These are phyloP conservation scores for Pseudoscleropodium purum DNA, from an alignment of 225 moss, liverwort and hornwort genomes.

Conservation along the genomic window DNA sequence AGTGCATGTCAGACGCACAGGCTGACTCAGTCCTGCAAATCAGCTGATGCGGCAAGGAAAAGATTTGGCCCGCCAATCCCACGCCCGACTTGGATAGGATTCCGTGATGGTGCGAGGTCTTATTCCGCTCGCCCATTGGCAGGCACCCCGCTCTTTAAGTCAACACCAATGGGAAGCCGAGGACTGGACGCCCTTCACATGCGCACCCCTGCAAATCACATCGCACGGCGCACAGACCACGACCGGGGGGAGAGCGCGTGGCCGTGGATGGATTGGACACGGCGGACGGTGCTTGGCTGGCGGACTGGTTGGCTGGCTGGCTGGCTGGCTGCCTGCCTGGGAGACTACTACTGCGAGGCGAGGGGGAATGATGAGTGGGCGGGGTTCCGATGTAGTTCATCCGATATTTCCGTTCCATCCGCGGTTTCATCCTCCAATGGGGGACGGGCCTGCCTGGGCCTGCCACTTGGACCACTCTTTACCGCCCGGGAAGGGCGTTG, in stretches of 20 bases:
- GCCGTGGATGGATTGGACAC: background rate
- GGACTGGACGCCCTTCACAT: background rate
- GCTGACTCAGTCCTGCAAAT: background rate
- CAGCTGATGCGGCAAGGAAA: slow-evolving; percentile 6
- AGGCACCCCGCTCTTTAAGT: background rate
- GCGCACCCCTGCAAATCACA: background rate
- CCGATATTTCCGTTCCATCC: background rate
- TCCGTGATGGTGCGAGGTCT: background rate
- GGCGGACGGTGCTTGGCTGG: background rate
- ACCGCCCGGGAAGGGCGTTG: too few relatives aligned
- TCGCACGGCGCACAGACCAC: background rate
- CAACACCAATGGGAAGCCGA: background rate
- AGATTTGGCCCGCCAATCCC: background rate
- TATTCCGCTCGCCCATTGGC: background rate
- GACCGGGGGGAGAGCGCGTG: too few relatives aligned
- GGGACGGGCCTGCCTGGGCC: background rate
- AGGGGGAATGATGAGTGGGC: too few relatives aligned
- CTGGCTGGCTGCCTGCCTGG: too few relatives aligned
- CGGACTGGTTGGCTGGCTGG: too few relatives aligned
- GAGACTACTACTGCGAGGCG: too few relatives aligned
- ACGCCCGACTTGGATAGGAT: background rate
- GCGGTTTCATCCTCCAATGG: background rate
- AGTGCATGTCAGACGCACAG: background rate
- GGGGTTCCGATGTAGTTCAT: background rate
- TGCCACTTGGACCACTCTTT: background rate